Base-by-base conservation (phyloP, 257 asterid genomes). In the Capsicum chinense region DNA sequence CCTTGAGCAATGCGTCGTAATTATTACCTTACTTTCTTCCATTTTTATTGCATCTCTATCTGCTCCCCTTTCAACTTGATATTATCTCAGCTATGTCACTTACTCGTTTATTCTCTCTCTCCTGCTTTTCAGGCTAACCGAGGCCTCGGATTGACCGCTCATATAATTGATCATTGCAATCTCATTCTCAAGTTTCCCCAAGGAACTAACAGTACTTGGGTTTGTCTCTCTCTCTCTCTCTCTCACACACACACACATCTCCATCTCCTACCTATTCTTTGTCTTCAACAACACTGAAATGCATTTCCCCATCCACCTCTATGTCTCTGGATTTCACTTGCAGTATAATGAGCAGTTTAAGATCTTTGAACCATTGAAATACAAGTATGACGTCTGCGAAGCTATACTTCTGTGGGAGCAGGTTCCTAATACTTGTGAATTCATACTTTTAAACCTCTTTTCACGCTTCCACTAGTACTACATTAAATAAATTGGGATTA, bases 161-260 rank as follows among this genome's bases (percentile, higher is more conserved):
- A 91, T 76, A 92, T 93, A 57, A 84, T 97, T 82, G 99, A 97
- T 84, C 98, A 95, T 83, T 95, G 99, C 87, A 97, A 95, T 86
- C 81, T 97, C 83, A 86, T 93, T 79, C 97, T 97, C 89, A 93
- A 97, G 92, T 97, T 97, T 85, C 98, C 99, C 16, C 60, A 88
- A 88, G 98, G 97, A 87, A 97, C 99, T 80, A 95, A 97, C 84
- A 97, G 98, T 89, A 95, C 98, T 73, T 97, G 98, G 99, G 99
- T 94, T 81, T 66, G 93, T 87, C 81, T 87, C 33, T 26, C 33
- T 26, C 33, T 26, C 33, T 26, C 33, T 26, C 33, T 26, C 26
- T 26, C 26, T 0, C 26, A 26, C 26, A 26, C 26, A 26, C 26
- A 26, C 26, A 26, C 26, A 26, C 33, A 26, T 26, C 33, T 33